Evolutionary conservation across 2,329 filamentous ascomycete genomes (phyloP), one percentile per base, ranked within the genome.

Genomic region (Sporothrix mexicana): DNA sequence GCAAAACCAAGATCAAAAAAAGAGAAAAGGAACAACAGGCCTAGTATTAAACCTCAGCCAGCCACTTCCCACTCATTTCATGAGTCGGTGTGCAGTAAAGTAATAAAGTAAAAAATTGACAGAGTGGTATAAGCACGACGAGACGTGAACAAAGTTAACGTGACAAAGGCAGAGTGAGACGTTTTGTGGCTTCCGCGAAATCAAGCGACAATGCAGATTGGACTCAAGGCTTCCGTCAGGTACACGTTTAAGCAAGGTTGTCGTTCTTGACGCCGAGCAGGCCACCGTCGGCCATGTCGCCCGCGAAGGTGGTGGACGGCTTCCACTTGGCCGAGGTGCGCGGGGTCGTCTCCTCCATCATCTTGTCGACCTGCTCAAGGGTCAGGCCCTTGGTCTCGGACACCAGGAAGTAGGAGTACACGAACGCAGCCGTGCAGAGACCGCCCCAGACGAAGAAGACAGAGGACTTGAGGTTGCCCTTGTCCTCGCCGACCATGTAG

Each of bases 271-370:
- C 61, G 13, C 47, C 51, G 45, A 73, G 30, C 1, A 71, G 62
- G 20, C 41, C 47, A 30, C 69, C 55, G 45, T 72, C 67, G 49
- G 57, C 43, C 73, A 74, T 1, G 47, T 68, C 66, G 67, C 81
- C 80, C 70, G 91, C 90, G 77, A 92, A 95, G 77, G 92, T 94
- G 77, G 84, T 84, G 78, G 87, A 87, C 59, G 92, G 92, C 82
- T 86, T 88, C 93, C 93, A 96, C 84, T 90, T 91, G 83, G 88
- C 84, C 2, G 92, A 95, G 20, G 88, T 93, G 76, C 92, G 90
- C 51, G 93, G 92, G 23, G 88, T 93, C 53, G 88, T 90, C 88
- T 97, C 93, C 85, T 95, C 93, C 87, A 96, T 90, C 93, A 97
- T 95, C 86, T 90, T 90, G 85, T 94, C 92, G 79, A 94, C 91